Base-by-base conservation (phyloP, 1,139 yeast genomes). In the Suhomyces taliae region DNA sequence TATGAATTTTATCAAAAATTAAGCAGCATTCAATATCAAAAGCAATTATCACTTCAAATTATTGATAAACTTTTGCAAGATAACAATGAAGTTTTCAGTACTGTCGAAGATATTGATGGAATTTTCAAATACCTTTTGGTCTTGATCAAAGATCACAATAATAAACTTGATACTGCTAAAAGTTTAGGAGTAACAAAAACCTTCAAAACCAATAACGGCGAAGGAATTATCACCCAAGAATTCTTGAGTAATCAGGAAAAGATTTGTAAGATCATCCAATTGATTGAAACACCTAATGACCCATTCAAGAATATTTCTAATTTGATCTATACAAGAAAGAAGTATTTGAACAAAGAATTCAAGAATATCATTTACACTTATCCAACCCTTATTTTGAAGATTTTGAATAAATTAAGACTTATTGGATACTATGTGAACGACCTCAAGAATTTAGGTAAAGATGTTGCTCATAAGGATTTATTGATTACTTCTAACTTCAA, bases 211-310 rank as follows among this genome's bases (percentile, higher is more conserved):
- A 65, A 61, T 31, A 63, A 63, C 38, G 75, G 69, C 7, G 72
- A 66, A 36, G 61, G 58, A 26, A 58, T 61, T 38, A 56, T 72
- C 1, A 60, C 73, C 0, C 67, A 65, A 34, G 78, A 73, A 8
- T 72, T 73, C 46, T 62, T 81, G 27, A 65, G 69, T n/a, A 82
- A 79, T 43, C 90, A 86, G 58, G 87, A 87, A 53, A 82, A 79
- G 48, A 65, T 91, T 11, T 83, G 93, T 37, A 85, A 85, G 56
- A 64, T 88, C n/a, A 69, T 89, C 5, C 91, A 85, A 56, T 70
- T 85, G 47, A 62, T 88, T 24, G 74, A 75, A 51, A 72, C 74
- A 53, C 55, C 58, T 1, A 62, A 67, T 34, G 80, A 83, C 55
- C 76, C 82, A 6, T 72, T 72, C 51, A 69, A 72, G 26, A 81